Evolutionary conservation across 192 early-diverging fungal genomes (phyloP), one percentile per base, ranked within the genome.

Genomic region (Globomyces pollinis-pini): DNA sequence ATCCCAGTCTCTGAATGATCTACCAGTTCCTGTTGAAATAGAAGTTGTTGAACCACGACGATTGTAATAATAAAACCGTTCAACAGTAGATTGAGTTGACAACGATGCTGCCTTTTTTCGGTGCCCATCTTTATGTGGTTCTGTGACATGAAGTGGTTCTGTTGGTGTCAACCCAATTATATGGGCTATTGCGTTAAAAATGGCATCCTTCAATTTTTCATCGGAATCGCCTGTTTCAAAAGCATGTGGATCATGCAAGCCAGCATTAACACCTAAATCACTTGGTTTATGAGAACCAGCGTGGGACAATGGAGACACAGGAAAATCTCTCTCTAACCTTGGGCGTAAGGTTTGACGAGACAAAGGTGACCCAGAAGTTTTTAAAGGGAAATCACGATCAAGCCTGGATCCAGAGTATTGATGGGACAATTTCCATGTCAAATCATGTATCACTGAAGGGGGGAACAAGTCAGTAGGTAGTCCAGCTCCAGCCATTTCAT

Each of bases 401-500:
- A 3, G 11, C 18, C 41, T 42, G n/a, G n/a, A n/a, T n/a, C n/a
- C n/a, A n/a, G n/a, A n/a, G n/a, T n/a, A n/a, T n/a, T 42, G 41
- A 16, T 42, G 41, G 3, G 41, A 42, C 5, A 42, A 24, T 49
- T 18, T 49, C 45, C 45, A 55, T 9, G 6, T 8, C 2, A 26
- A 47, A 15, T 38, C 11, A 30, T 71, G 61, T 28, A 68, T 59
- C 35, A 52, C 32, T 6, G 34, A 60, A 20, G 62, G 47, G 31
- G 31, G 55, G 28, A 75, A 62, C 16, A 74, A 36, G 35, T 64
- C 62, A 23, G 57, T 45, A 18, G 85, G 81, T 5, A 88, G 68
- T 18, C 71, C 70, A 33, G 68, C 71, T 38, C 79, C 81, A 0
- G 78, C 74, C 24, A 90, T 76, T 30, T 89, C 87, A 62, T 87